Base-by-base conservation (phyloP, 495 filamentous ascomycete genomes). In the Tuber aestivum region DNA sequence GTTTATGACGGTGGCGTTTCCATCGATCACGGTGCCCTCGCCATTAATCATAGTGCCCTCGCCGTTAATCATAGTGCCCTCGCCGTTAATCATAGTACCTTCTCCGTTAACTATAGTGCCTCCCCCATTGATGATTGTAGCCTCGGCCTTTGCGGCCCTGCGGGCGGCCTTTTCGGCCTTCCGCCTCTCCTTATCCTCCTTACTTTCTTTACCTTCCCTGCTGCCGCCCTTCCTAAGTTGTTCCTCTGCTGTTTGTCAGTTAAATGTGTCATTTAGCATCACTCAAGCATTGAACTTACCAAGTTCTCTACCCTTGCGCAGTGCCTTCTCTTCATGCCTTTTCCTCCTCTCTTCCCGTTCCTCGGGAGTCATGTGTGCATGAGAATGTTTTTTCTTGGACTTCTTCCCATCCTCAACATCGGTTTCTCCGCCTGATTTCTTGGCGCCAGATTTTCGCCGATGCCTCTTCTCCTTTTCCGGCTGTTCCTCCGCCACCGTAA, bases 221-320 rank as follows among this genome's bases (percentile, higher is more conserved):
- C 56, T 65, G 20, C 27, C 73, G 10, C 78, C 77, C 32, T 70
- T 71, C 20, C 70, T 73, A 56, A 79, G 72, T 32, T 79, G 77
- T 21, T 79, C 70, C 72, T 75, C 74, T 75, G 44, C 6, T 7
- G 6, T 71, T 23, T 71, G 69, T 75, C 71, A 75, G 74, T 41
- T 27, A 9, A 20, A 10, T 10, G 12, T 42, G 50, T n/a, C 18
- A 41, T 40, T 0, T 42, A 70, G 18, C 18, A 32, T 48, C 7
- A 40, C 27, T 65, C 14, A 21, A 42, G 69, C 0, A 21, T 27
- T 35, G 16, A 45, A 71, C 37, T 41, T 75, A 75, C 74, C 91
- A 27, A 90, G 91, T 80, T 92, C 91, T 88, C 92, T 90, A 0
- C 90, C 90, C 78, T 91, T 88, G 14, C 86, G 86, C 40, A 89